Evolutionary conservation across 345 rosid genomes (phyloP), one percentile per base, ranked within the genome.

Genomic region (Ricinus communis): DNA sequence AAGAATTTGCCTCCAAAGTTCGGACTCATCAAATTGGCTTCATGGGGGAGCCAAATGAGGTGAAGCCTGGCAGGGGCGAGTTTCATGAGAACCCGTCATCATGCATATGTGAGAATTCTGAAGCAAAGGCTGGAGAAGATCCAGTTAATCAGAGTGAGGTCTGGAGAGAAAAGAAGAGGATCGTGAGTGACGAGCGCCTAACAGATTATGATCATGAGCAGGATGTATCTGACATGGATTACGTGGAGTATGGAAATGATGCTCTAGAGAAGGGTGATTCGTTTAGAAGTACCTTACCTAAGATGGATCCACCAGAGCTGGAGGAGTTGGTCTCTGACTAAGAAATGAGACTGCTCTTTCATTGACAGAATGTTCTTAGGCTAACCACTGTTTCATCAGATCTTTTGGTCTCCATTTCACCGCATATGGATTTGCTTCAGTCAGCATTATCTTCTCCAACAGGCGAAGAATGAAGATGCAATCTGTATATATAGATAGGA

Each of bases 1-100:
- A 86, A 64, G 94, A 88, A 71, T 93, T 91, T 82, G 75, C 91
- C 4, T 86, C 86, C 0, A 87, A 69, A 75, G 87, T 93, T 51
- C 76, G 78, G 47, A 73, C 69, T 40, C 69, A 70, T 74, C 98
- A 93, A 78, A 80, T 80, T 46, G 97, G 98, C 14, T 90, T 86
- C 88, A 88, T 90, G 94, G 98, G 97, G 73, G 93, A 80, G 56
- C 90, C 98, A 71, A 85, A 88, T 46, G 98, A 91, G 78, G 71
- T 80, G 65, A 93, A 82, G 75, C 91, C 90, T 31, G 97, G 90
- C 33, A 79, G 75, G 18, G 98, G 98, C 0, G 95, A 86, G 80
- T 91, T 94, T 74, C 96, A 94, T 54, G 96, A 90, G 84, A 91
- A 91, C 56, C 98, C 98, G 46, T 31, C 82, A 66, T 77, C 91